A percentile compares a stretch with the other conserved stretches of the same genome.
phyloP scores from a whole-genome alignment of 306 rosid genomes.

The Acacia confusa region DNA sequence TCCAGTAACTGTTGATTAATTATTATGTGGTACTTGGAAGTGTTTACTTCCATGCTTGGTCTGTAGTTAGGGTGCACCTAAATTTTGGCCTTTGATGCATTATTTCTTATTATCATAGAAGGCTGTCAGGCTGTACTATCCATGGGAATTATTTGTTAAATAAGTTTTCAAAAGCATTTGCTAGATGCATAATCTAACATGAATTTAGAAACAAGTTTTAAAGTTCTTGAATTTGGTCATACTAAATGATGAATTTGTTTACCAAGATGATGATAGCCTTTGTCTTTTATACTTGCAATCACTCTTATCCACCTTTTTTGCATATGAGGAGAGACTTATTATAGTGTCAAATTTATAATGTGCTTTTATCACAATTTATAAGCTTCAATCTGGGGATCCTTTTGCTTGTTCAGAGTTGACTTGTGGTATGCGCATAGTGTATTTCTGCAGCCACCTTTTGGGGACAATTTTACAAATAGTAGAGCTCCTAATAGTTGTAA shows the following conservation, averaged over 20 bases:
- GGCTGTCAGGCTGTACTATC: neutral
- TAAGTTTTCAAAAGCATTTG: neutral
- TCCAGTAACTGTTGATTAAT: neutral
- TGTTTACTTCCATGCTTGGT: neutral
- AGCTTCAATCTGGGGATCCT: neutral
- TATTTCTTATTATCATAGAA: neutral
- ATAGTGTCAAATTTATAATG: neutral
- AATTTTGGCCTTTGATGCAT: neutral
- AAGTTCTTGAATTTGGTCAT: neutral
- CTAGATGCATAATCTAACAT: constrained; percentile 15
- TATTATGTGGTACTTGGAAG: constrained; percentile 15
- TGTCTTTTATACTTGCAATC: constrained; percentile 12
- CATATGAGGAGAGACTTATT: neutral
- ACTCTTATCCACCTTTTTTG: neutral
- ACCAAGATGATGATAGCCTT: neutral
- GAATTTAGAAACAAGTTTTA: constrained; percentile 7
- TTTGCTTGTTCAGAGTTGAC: neutral
- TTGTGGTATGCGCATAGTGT: neutral
- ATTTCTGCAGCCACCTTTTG: neutral
- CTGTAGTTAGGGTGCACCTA: neutral
- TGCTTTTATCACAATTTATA: neutral
- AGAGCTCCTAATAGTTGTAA: neutral
- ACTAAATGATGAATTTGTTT: neutral
- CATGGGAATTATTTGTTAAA: neutral
- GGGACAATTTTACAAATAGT: neutral